phyloP scores from a whole-genome alignment of 805 yeast species.

The Yamadazyma nakazawae region DNA sequence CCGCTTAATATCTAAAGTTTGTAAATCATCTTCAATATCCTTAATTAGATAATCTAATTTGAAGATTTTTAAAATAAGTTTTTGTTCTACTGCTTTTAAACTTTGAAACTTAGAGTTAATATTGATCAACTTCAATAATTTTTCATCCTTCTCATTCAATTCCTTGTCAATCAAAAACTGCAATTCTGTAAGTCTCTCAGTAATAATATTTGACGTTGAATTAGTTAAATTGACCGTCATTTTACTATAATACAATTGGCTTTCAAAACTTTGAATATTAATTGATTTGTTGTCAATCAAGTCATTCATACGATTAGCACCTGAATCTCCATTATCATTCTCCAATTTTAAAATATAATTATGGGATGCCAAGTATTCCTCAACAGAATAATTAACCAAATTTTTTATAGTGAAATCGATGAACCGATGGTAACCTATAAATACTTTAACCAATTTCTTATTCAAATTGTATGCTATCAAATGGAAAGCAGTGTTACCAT shows the following conservation, averaged over 20 bases:
- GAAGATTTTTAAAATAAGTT: slow-evolving; percentile 25
- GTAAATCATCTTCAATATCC: slow-evolving; percentile 19
- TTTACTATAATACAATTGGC: slow-evolving; percentile 35
- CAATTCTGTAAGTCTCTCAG: slow-evolving; percentile 38
- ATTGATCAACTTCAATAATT: slow-evolving; percentile 25
- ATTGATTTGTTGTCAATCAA: slow-evolving; percentile 6
- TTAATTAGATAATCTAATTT: slow-evolving; percentile 32
- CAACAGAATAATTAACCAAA: slow-evolving; percentile 43
- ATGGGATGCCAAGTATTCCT: slow-evolving; percentile 38
- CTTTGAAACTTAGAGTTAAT: slow-evolving; percentile 16
- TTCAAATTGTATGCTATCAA: slow-evolving; percentile 81
- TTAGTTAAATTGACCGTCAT: slow-evolving; percentile 33
- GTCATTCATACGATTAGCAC: neutral
- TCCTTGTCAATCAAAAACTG: slow-evolving; percentile 38
- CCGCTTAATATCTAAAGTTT: slow-evolving; percentile 22
- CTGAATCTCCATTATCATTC: slow-evolving; percentile 11
- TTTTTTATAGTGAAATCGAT: slow-evolving; percentile 44
- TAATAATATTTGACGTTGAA: slow-evolving; percentile 30
- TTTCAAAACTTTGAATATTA: slow-evolving; percentile 31
- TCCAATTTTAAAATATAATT: slow-evolving; percentile 27
- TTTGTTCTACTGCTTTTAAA: slow-evolving; percentile 29
- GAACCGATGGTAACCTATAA: slow-evolving; percentile 80
- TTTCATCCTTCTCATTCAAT: slow-evolving; percentile 34
- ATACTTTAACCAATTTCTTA: slow-evolving; percentile 70
- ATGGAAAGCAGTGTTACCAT: slow-evolving; percentile 93